Evolutionary conservation across 495 filamentous ascomycete genomes (phyloP).

Genomic region (Barbatosphaeria neglecta): DNA sequence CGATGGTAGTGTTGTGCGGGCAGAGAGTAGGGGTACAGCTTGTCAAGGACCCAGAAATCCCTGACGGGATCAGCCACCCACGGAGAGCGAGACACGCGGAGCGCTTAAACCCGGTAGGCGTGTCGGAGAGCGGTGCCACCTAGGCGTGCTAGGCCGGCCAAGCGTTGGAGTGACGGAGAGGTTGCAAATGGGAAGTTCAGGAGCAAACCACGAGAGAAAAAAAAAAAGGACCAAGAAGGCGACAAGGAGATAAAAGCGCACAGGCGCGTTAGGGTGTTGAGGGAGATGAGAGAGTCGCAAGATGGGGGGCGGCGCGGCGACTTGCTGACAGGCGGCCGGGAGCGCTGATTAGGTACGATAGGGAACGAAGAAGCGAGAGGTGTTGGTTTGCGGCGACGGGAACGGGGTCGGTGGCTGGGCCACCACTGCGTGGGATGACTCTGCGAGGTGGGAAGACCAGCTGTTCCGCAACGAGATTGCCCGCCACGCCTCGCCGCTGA

Average conservation of each 20-base stretch:
- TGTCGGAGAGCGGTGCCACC: constrained; percentile 1
- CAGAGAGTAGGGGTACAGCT: not conserved
- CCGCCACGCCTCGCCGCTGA: constrained; percentile 5
- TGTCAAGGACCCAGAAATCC: not conserved
- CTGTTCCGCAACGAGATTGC: constrained; percentile 3
- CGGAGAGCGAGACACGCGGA: constrained; percentile 9
- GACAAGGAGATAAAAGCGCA: not conserved
- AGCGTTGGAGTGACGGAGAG: constrained; percentile 1
- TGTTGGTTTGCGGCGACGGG: constrained; percentile 6
- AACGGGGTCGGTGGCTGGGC: constrained; percentile 4
- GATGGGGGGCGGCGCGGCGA: constrained; percentile 3
- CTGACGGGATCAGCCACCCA: constrained; percentile 11
- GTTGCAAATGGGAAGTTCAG: not conserved
- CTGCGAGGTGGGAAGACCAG: not conserved
- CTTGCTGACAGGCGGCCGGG: not conserved
- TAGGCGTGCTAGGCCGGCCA: not conserved
- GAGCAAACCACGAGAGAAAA: not conserved
- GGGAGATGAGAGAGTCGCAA: not conserved
- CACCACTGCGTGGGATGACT: not conserved
- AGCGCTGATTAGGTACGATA: constrained; percentile 1
- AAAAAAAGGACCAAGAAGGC: not conserved
- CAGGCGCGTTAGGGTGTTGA: too few relatives aligned
- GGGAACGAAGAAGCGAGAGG: constrained; percentile 1
- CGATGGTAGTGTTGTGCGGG: too few relatives aligned
- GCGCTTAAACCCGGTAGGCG: constrained; percentile 15